These are phyloP conservation scores for Guillardia theta DNA, from an alignment of 78 protist genomes.

Conservation along the genomic window DNA sequence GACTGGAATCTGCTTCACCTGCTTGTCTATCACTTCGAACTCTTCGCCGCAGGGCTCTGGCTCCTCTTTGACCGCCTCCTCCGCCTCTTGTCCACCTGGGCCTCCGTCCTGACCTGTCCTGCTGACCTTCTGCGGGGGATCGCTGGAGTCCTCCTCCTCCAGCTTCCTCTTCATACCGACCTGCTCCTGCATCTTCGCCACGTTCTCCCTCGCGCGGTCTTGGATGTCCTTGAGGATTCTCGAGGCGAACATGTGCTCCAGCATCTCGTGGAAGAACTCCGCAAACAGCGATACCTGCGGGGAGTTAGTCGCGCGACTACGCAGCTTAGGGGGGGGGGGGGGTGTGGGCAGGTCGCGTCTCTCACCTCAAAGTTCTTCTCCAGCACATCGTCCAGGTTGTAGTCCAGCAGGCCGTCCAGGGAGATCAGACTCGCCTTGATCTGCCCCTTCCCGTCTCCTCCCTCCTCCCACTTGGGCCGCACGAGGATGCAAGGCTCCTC, in stretches of 20 bases:
- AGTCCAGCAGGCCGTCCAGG: constrained; percentile 3
- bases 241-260: neutral
- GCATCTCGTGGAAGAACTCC: constrained; percentile 23
- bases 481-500: neutral
- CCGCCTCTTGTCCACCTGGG: neutral
- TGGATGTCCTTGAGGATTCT: neutral
- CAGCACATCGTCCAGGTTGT: neutral
- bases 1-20: neutral
- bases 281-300: constrained; percentile 16
- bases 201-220: neutral
- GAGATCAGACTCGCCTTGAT: neutral
- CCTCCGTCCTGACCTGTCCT: neutral
- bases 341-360: too few species aligned
- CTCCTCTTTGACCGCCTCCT: neutral
- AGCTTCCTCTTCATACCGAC: neutral
- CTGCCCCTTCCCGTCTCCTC: neutral
- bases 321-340: too few species aligned
- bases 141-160: neutral
- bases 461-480: neutral
- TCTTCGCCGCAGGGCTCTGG: neutral
- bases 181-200: neutral
- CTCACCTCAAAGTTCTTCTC: constrained; percentile 38
- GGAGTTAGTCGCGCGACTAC: too few species aligned
- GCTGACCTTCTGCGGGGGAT: neutral
- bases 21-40: neutral